Evolutionary conservation across 2,329 filamentous ascomycete genomes (phyloP).

Genomic region (Claviceps humidiphila): DNA sequence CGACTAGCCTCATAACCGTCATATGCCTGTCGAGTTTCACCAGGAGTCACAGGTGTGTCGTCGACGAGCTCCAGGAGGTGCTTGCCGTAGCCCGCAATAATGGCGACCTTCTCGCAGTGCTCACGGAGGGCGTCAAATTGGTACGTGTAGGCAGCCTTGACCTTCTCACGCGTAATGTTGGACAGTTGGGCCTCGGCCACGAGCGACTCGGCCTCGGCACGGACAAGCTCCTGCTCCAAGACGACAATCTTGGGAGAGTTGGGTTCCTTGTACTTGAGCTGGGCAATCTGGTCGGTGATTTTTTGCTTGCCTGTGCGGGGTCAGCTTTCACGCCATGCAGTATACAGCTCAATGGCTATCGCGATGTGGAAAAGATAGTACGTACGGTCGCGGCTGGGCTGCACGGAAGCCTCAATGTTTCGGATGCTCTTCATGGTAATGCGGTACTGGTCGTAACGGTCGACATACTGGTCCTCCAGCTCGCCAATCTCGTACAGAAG

Average conservation of each 20-base stretch:
- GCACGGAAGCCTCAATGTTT: slow-evolving; percentile 96
- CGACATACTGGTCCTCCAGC: slow-evolving; percentile 94
- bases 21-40: slow-evolving; percentile 89
- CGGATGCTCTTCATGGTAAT: slow-evolving; percentile 98
- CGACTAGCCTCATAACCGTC: slow-evolving; percentile 98
- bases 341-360: neutral
- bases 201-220: slow-evolving; percentile 95
- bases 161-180: slow-evolving; percentile 98
- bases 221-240: slow-evolving; percentile 94
- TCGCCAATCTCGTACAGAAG: slow-evolving; percentile 97
- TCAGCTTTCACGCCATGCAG: neutral
- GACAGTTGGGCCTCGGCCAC: slow-evolving; percentile 96
- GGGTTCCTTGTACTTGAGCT: slow-evolving; percentile 99
- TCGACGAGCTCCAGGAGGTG: slow-evolving; percentile 95
- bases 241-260: slow-evolving; percentile 97
- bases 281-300: slow-evolving; percentile 96
- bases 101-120: slow-evolving; percentile 95
- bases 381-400: slow-evolving; percentile 92
- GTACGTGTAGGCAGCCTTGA: slow-evolving; percentile 96
- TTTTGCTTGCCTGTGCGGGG: slow-evolving; percentile 76
- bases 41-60: slow-evolving; percentile 91
- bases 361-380: slow-evolving; percentile 5
- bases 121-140: slow-evolving; percentile 96
- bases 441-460: slow-evolving; percentile 97
- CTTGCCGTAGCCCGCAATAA: slow-evolving; percentile 95